Percentiles rank a stretch among this genome's conserved stretches.
Evolutionary conservation across 2,329 filamentous ascomycete genomes (phyloP).

Genomic region (Botrytis byssoidea): DNA sequence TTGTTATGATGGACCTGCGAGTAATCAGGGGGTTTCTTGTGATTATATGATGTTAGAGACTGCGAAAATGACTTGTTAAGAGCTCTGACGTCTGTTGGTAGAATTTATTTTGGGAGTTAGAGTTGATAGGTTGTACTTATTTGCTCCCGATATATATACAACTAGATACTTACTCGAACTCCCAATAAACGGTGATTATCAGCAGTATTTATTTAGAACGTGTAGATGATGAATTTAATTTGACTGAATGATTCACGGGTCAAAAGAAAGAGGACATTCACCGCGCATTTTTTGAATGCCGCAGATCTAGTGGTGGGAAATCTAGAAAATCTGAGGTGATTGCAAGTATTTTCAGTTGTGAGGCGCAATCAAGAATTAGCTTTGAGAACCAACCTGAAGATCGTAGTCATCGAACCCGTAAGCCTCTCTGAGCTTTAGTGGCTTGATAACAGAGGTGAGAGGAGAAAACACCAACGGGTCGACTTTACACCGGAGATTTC

Average conservation of each 20-base stretch:
- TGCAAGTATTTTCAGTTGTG: not conserved
- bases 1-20: not conserved
- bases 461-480: not conserved
- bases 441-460: not conserved
- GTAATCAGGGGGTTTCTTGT: rapidly evolving
- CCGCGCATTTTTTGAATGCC: not conserved
- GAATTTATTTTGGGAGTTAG: not conserved
- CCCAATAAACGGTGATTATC: not conserved
- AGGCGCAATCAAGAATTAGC: rapidly evolving
- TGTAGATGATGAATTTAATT: not conserved
- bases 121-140: not conserved
- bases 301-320: not conserved
- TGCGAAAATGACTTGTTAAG: not conserved
- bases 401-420: not conserved
- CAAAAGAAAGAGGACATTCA: not conserved
- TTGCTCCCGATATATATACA: not conserved
- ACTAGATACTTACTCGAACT: not conserved
- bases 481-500: rapidly evolving
- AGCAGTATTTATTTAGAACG: not conserved
- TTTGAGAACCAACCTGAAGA: not conserved
- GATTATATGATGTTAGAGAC: not conserved
- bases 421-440: not conserved
- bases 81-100: not conserved
- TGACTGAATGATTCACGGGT: not conserved
- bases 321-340: not conserved